phyloP scores from a whole-genome alignment of 148 eudicot species.

The Rhododendron williamsianum region DNA sequence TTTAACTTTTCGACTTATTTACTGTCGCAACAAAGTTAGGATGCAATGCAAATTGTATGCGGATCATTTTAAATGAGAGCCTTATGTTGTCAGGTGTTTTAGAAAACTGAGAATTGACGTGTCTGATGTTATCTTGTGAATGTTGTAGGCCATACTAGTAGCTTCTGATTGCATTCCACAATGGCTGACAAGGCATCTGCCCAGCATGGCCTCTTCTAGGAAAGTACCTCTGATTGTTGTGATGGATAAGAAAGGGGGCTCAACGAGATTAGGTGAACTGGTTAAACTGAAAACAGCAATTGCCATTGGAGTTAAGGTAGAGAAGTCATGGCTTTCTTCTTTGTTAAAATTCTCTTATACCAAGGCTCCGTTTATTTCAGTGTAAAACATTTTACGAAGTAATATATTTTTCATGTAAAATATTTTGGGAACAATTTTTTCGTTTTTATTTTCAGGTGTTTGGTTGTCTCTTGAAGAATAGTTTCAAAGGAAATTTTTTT shows the following conservation, averaged over 20 bases:
- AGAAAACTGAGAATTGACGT: not conserved
- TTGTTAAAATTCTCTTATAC: not conserved
- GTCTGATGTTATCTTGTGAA: constrained; percentile 1
- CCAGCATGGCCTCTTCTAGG: constrained; percentile 63
- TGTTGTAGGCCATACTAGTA: constrained; percentile 66
- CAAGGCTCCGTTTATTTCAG: not conserved
- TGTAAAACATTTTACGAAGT: too few relatives aligned
- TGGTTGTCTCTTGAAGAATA: not conserved
- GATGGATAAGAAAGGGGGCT: constrained; percentile 69
- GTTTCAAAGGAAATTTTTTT: not conserved
- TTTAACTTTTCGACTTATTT: not conserved
- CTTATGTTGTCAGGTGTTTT: not conserved
- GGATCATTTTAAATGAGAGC: not conserved
- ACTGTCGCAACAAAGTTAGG: not conserved
- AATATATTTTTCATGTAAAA: too few relatives aligned
- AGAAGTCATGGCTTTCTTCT: not conserved
- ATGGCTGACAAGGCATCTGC: constrained; percentile 77
- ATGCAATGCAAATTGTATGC: not conserved
- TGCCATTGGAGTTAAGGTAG: constrained; percentile 74
- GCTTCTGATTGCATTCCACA: constrained; percentile 80
- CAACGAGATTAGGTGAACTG: constrained; percentile 69
- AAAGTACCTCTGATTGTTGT: constrained; percentile 62
- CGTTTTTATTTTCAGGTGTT: not conserved
- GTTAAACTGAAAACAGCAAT: constrained; percentile 71
- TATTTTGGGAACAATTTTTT: too few relatives aligned